Evolutionary conservation across 2,329 filamentous ascomycete genomes (phyloP).

Genomic region (Pyrenochaeta sp.): DNA sequence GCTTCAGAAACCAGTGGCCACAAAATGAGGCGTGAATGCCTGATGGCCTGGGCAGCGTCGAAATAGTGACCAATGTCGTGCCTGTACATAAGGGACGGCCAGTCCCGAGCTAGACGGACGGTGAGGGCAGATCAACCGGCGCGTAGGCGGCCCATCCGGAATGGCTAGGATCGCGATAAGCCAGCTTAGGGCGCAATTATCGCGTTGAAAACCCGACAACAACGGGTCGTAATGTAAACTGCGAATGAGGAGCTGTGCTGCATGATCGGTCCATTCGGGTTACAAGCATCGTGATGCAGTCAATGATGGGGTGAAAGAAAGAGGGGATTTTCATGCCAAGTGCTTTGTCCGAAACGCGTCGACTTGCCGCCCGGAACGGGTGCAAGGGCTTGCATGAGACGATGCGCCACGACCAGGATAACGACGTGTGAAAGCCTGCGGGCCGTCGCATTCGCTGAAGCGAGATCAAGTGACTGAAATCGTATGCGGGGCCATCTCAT

Average conservation of each 20-base stretch:
- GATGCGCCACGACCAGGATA: constrained; percentile 45
- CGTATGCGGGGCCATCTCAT: constrained; percentile 61
- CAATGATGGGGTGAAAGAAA: constrained; percentile 22
- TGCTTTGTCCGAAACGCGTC: constrained; percentile 41
- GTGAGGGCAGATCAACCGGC: constrained; percentile 48
- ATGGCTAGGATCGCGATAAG: constrained; percentile 38
- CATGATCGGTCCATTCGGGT: constrained; percentile 19
- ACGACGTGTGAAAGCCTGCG: constrained; percentile 44
- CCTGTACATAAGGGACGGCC: constrained; percentile 39
- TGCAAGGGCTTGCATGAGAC: constrained; percentile 44
- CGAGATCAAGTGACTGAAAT: constrained; percentile 69
- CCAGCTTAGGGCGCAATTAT: constrained; percentile 20
- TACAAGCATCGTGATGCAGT: constrained; percentile 23
- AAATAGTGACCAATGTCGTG: constrained; percentile 37
- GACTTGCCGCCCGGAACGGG: constrained; percentile 49
- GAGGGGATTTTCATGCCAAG: constrained; percentile 36
- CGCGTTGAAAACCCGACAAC: constrained; percentile 18
- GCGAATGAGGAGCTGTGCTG: constrained; percentile 10
- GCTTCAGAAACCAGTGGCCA: constrained; percentile 20
- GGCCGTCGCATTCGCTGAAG: constrained; percentile 52
- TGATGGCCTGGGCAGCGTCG: constrained; percentile 22
- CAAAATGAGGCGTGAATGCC: constrained; percentile 38
- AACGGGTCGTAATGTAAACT: constrained; percentile 14
- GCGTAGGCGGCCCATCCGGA: constrained; percentile 44
- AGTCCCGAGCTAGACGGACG: constrained; percentile 45